phyloP scores from a whole-genome alignment of 1,284 basidiomycete genomes.

The Mrakiaceae sp. region DNA sequence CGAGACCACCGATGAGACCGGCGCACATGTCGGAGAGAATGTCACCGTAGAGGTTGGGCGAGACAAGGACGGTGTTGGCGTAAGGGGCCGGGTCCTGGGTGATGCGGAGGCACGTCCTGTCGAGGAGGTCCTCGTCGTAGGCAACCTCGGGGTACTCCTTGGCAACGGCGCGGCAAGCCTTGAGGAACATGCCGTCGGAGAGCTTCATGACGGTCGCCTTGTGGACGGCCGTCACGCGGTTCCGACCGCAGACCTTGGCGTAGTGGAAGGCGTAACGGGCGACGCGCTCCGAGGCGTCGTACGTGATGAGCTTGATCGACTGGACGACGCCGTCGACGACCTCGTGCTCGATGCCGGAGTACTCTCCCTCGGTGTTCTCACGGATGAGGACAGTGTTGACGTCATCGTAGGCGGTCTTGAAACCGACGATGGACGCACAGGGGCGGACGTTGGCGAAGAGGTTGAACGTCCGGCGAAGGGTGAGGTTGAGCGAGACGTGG shows the following conservation, averaged over 20 bases:
- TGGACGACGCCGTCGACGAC: slow-evolving; percentile 97
- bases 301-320: slow-evolving; percentile 99
- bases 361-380: slow-evolving; percentile 99
- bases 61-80: slow-evolving; percentile 97
- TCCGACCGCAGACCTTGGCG: slow-evolving; percentile 73
- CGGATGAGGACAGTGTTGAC: slow-evolving; percentile 97
- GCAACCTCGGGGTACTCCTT: slow-evolving; percentile 87
- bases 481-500: slow-evolving; percentile 96
- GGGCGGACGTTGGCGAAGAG: slow-evolving; percentile 98
- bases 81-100: slow-evolving; percentile 89
- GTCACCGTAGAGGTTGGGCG: slow-evolving; percentile 89
- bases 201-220: slow-evolving; percentile 99
- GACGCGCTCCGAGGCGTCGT: slow-evolving; percentile 97
- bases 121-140: slow-evolving; percentile 96
- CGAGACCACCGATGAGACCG: slow-evolving; percentile 94
- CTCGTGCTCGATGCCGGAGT: slow-evolving; percentile 98
- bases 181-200: slow-evolving; percentile 99
- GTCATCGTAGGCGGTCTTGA: slow-evolving; percentile 96
- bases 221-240: slow-evolving; percentile 95
- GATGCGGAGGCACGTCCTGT: slow-evolving; percentile 88
- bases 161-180: slow-evolving; percentile 90
- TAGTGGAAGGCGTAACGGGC: slow-evolving; percentile 99
- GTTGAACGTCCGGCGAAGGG: slow-evolving; percentile 91
- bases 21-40: slow-evolving; percentile 99
- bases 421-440: slow-evolving; percentile 90